A percentile compares a stretch with the other conserved stretches of the same genome.
phyloP scores from a whole-genome alignment of 768 basidiomycete genomes.

The Agrocybe chaxingu region DNA sequence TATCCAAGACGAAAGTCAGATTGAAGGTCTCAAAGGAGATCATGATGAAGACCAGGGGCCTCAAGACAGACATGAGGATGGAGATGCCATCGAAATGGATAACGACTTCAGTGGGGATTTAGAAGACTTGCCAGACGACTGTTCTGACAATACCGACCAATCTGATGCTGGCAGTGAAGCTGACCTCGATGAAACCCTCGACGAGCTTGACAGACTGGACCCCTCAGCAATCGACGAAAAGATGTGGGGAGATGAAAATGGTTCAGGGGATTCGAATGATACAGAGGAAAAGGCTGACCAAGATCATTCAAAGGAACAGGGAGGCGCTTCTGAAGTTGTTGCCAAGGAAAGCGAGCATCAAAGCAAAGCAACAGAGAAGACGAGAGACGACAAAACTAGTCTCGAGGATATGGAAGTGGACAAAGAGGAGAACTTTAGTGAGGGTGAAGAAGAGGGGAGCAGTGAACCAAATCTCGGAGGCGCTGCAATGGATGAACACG shows the following conservation, averaged over 20 bases:
- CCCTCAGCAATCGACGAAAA: conserved; percentile 91
- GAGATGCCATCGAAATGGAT: conserved; percentile 87
- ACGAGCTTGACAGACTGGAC: conserved; percentile 78
- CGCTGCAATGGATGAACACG: conserved; percentile 69
- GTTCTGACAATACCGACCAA: conserved; percentile 47
- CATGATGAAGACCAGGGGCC: conserved; percentile 43
- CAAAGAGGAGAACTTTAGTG: conserved; percentile 18
- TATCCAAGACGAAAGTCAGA: conserved; percentile 94
- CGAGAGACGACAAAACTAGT: conserved; percentile 17
- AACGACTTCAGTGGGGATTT: conserved; percentile 86
- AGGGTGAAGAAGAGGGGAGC: conserved; percentile 29
- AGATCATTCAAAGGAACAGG: conserved; percentile 53
- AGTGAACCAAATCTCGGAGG: conserved; percentile 46
- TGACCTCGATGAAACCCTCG: conserved; percentile 82
- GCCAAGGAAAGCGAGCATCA: conserved; percentile 68
- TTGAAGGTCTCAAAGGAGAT: conserved; percentile 86
- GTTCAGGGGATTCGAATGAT: conserved; percentile 48
- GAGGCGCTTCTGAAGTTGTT: conserved; percentile 61
- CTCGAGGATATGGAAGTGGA: too few relatives aligned
- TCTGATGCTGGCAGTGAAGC: conserved; percentile 50
- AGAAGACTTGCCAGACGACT: conserved; percentile 77
- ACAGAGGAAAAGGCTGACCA: conserved; percentile 56
- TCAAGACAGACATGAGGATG: conserved; percentile 49
- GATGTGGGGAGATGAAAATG: conserved; percentile 87
- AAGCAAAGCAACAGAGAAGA: conserved; percentile 30